Evolutionary conservation across 176 grass and related monocot species (phyloP).

Genomic region (Neostapfia colusana): DNA sequence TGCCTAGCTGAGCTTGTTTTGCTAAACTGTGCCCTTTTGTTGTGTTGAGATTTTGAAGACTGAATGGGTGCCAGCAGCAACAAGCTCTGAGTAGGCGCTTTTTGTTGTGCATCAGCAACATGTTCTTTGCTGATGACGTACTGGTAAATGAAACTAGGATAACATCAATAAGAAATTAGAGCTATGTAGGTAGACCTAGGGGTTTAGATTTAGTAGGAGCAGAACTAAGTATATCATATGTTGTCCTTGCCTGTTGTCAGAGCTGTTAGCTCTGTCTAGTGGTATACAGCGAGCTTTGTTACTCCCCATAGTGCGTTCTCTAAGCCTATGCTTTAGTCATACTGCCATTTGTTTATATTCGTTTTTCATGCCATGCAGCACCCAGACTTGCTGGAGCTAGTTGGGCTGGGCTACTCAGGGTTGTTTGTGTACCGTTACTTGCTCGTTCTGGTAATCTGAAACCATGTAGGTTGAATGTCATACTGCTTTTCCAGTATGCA

Average conservation of each 20-base stretch:
- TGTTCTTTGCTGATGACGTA: too few relatives aligned
- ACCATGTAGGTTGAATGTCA: constrained; percentile 5
- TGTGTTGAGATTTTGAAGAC: too few relatives aligned
- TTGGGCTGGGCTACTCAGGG: constrained; percentile 61
- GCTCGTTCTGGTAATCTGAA: constrained; percentile 70
- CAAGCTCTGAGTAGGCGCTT: too few relatives aligned
- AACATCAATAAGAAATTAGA: too few relatives aligned
- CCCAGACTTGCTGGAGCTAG: constrained; percentile 68
- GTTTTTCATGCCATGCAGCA: constrained; percentile 40
- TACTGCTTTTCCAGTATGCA: constrained; percentile 22
- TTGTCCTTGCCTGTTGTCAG: constrained; percentile 57
- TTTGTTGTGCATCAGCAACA: too few relatives aligned
- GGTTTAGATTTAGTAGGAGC: too few relatives aligned
- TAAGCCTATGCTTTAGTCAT: constrained; percentile 3
- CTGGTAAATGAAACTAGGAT: too few relatives aligned
- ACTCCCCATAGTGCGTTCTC: constrained; percentile 5
- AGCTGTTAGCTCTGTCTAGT: constrained; percentile 64
- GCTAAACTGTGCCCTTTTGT: too few relatives aligned
- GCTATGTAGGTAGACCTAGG: too few relatives aligned
- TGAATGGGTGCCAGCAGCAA: too few relatives aligned
- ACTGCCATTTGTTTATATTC: not conserved
- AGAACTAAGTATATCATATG: constrained; percentile 60
- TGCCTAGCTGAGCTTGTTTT: too few relatives aligned
- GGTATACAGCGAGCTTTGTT: constrained; percentile 43
- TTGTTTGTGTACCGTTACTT: constrained; percentile 88